phyloP scores from a whole-genome alignment of 1,139 yeast genomes.

The Kluyveromyces marxianus region DNA sequence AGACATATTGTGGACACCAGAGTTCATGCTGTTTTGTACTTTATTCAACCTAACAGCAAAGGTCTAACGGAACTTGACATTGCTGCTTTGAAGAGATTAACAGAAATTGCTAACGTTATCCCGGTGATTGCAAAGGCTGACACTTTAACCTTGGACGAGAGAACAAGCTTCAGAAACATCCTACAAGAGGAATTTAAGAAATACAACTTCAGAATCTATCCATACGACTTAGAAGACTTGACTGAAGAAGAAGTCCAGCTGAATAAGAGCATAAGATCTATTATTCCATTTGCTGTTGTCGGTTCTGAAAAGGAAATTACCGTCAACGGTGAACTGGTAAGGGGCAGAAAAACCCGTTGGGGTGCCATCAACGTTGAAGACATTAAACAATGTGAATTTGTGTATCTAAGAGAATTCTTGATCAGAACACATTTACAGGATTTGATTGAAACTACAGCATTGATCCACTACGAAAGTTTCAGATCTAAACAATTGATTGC shows the following conservation, averaged over 20 bases:
- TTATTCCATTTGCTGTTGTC: constrained; percentile 88
- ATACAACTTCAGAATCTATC: constrained; percentile 75
- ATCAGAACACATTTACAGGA: constrained; percentile 95
- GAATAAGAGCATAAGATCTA: constrained; percentile 67
- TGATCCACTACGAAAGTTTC: constrained; percentile 85
- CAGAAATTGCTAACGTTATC: constrained; percentile 88
- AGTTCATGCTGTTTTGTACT: constrained; percentile 88
- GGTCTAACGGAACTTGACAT: constrained; percentile 80
- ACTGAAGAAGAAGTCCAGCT: constrained; percentile 75
- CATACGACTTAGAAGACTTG: constrained; percentile 71
- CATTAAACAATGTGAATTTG: constrained; percentile 91
- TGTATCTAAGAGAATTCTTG: constrained; percentile 84
- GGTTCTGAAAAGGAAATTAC: constrained; percentile 82
- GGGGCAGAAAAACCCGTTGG: constrained; percentile 93
- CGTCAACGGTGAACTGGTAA: constrained; percentile 66
- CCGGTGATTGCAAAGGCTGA: constrained; percentile 95
- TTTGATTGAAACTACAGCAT: constrained; percentile 85
- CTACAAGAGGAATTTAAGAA: constrained; percentile 71
- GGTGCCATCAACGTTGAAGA: constrained; percentile 89
- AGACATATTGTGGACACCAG: constrained; percentile 78
- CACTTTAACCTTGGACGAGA: constrained; percentile 78
- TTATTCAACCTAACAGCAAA: constrained; percentile 79
- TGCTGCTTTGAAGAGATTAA: constrained; percentile 72
- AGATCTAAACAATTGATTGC: constrained; percentile 92
- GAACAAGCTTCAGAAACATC: constrained; percentile 64